Evolutionary conservation across 2,329 filamentous ascomycete species (phyloP).

Genomic region (Hypomyces perniciosus): DNA sequence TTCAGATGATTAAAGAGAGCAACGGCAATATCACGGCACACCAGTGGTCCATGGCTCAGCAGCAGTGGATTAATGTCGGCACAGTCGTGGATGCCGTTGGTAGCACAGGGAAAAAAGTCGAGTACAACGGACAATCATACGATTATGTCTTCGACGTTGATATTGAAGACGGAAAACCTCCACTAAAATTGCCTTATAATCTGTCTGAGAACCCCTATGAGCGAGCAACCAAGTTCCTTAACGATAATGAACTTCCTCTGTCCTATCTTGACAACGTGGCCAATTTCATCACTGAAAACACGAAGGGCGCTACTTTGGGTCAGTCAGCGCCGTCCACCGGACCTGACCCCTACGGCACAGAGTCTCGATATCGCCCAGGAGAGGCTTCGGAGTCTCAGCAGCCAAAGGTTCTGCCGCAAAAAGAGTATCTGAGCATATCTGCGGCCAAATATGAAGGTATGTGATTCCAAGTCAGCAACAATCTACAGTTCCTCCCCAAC

Average conservation of each 20-base stretch:
- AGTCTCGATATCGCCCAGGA: constrained; percentile 72
- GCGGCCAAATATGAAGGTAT: constrained; percentile 61
- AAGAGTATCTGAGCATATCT: constrained; percentile 70
- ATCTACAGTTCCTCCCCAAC: constrained; percentile 16
- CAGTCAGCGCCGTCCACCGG: constrained; percentile 46
- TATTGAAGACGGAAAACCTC: constrained; percentile 88
- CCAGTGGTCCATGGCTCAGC: constrained; percentile 68
- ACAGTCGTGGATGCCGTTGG: constrained; percentile 87
- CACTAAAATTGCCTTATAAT: constrained; percentile 91
- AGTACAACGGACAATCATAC: constrained; percentile 79
- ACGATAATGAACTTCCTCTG: constrained; percentile 80
- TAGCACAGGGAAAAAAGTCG: constrained; percentile 71
- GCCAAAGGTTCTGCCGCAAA: constrained; percentile 67
- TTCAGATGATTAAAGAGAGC: constrained; percentile 80
- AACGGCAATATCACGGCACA: constrained; percentile 82
- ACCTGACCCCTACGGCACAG: constrained; percentile 71
- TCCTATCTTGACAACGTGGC: constrained; percentile 87
- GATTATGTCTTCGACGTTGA: constrained; percentile 97
- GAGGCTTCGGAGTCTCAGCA: constrained; percentile 32
- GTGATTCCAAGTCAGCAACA: constrained; percentile 5
- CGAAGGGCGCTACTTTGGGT: constrained; percentile 78
- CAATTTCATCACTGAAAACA: constrained; percentile 87
- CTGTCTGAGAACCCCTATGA: constrained; percentile 89
- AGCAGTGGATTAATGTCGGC: constrained; percentile 83
- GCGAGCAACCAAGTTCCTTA: constrained; percentile 82